A percentile compares a stretch with the other conserved stretches of the same genome.
Conservation (phyloP, 164 flowering plant species). For the Aristolochia contorta region DNA sequence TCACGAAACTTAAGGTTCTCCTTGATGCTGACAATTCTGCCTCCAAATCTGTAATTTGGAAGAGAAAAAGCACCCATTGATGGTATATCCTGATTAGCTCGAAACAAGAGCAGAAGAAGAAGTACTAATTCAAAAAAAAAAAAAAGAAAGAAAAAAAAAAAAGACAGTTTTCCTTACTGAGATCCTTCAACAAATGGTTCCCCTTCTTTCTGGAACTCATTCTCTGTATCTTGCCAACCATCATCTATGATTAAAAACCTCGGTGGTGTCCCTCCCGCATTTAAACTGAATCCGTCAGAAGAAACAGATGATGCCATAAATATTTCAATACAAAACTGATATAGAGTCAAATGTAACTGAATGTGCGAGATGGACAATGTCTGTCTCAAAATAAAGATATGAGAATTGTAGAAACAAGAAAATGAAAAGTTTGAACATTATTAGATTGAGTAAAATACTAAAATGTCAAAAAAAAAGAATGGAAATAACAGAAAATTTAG, state of each 20-base stretch:
- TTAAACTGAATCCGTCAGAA: conserved; percentile 24
- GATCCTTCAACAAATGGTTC: conserved; percentile 44
- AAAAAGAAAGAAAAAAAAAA: background rate
- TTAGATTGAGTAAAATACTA: too few species aligned
- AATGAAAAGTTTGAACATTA: background rate
- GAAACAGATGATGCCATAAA: background rate
- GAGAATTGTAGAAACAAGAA: too few species aligned
- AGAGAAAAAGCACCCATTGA: background rate
- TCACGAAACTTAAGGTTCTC: conserved; percentile 40
- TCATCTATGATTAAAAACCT: conserved; percentile 55
- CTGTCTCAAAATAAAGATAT: too few species aligned
- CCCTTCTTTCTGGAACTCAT: conserved; percentile 53
- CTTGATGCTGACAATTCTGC: conserved; percentile 38
- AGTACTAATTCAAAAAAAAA: too few species aligned
- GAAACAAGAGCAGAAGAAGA: too few species aligned
- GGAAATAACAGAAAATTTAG: background rate
- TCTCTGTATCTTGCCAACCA: conserved; percentile 58
- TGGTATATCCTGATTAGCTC: too few species aligned
- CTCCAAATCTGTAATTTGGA: conserved; percentile 39
- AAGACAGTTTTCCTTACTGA: conserved; percentile 29
- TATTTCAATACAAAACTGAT: background rate
- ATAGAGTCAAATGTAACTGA: background rate
- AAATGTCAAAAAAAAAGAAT: background rate
- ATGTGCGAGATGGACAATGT: background rate
- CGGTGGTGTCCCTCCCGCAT: conserved; percentile 54